These are phyloP conservation scores for Hemileccinum impolitum DNA, from an alignment of 768 basidiomycete genomes.

Conservation along the genomic window DNA sequence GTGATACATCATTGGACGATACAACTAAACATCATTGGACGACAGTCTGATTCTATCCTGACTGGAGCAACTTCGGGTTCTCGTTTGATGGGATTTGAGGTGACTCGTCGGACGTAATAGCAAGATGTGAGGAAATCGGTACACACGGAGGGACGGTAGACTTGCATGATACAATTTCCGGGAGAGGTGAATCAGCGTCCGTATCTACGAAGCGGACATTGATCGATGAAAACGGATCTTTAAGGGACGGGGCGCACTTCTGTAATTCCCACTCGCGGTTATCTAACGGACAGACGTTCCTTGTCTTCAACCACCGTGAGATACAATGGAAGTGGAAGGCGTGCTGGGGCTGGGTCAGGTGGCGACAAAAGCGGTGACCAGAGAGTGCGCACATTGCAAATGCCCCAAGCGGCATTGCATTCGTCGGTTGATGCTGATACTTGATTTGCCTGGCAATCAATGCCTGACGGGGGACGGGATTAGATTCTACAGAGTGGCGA, in stretches of 20 bases:
- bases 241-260: slow-evolving; percentile 57
- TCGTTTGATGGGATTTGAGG: neutral
- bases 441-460: slow-evolving; percentile 99
- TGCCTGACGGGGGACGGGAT: slow-evolving; percentile 54
- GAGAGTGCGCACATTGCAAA: slow-evolving; percentile 75
- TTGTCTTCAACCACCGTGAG: slow-evolving; percentile 97
- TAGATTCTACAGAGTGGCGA: neutral
- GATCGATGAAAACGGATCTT: neutral
- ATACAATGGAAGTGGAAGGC: slow-evolving; percentile 99
- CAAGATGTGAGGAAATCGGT: slow-evolving; percentile 2
- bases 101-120: neutral
- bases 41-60: neutral
- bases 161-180: slow-evolving; percentile 19
- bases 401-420: slow-evolving; percentile 98
- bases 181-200: slow-evolving; percentile 33
- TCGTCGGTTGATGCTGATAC: slow-evolving; percentile 95
- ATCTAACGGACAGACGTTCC: slow-evolving; percentile 92
- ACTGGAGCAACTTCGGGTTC: neutral
- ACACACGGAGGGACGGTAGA: slow-evolving; percentile 9
- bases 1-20: neutral
- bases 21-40: neutral
- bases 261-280: slow-evolving; percentile 97
- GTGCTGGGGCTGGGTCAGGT: slow-evolving; percentile 51
- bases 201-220: slow-evolving; percentile 29
- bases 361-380: neutral